Evolutionary conservation across 306 rosid species (phyloP), one percentile per base, ranked within the genome.

Genomic region (Albizia julibrissin): DNA sequence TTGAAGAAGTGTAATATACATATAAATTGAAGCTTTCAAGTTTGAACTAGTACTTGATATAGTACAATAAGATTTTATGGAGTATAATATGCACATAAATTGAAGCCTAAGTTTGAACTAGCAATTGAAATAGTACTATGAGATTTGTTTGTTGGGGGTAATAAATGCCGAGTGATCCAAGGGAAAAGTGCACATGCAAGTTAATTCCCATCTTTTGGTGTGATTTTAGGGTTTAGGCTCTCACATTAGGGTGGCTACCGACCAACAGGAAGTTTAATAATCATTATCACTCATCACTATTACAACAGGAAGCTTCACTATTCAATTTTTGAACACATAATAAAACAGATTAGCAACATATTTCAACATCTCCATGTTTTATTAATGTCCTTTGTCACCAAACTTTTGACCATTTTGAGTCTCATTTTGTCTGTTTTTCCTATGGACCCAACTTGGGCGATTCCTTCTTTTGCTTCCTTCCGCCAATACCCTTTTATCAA

Each of bases 341-440:
- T 71, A 24, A 71, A 56, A 71, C 7, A 5, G 19, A 12, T 4
- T 61, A 43, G 31, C 11, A 69, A 22, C 50, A 71, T 1, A 43
- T 69, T 69, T 69, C 50, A 69, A 69, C 74, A n/a, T 22, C 10
- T 26, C 5, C 7, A 19, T 27, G 6, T 13, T 73, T 47, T 12
- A 73, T 73, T 27, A 49, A 49, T 73, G 58, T 49, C 5, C 10
- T 49, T 73, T 73, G 16, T 29, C 11, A 29, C 65, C 77, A 29
- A 73, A 73, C 44, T 73, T 24, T 73, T 73, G 77, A 73, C 77
- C 77, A 49, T 50, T 73, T 73, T 4, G 65, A 49, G 46, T 49
- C 43, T 73, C 5, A 9, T 73, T 49, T 49, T 49, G 62, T 50
- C 62, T 10, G 1, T 1, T 49, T 49, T 29, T 29, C 13, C 3